Conservation (phyloP, 2,329 filamentous ascomycete species). For the Elsinoe fawcettii region DNA sequence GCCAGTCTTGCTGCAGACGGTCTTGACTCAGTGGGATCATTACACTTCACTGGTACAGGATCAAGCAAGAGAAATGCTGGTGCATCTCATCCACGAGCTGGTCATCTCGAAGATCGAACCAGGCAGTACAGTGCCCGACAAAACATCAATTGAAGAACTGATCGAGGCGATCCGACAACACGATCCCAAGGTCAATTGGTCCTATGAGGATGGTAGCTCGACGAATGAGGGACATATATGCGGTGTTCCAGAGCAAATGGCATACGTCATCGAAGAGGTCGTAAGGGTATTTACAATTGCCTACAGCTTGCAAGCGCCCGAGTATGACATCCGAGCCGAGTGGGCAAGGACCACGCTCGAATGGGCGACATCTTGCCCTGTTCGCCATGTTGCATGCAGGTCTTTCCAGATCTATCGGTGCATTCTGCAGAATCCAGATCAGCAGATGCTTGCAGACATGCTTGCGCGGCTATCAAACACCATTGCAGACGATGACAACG, state of each 20-base stretch:
- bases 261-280: constrained; percentile 70
- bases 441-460: constrained; percentile 95
- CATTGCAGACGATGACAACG: constrained; percentile 84
- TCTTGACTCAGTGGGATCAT: constrained; percentile 94
- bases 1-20: constrained; percentile 79
- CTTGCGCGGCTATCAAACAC: constrained; percentile 90
- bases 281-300: constrained; percentile 77
- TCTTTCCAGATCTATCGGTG: constrained; percentile 97
- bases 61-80: constrained; percentile 93
- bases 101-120: constrained; percentile 75
- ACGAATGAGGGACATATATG: constrained; percentile 55
- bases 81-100: constrained; percentile 92
- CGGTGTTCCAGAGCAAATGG: constrained; percentile 80
- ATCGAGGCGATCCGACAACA: constrained; percentile 81
- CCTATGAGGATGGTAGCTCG: constrained; percentile 85
- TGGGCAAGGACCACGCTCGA: constrained; percentile 86
- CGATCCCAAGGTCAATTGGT: constrained; percentile 80
- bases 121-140: constrained; percentile 56
- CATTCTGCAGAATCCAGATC: constrained; percentile 82
- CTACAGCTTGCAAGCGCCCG: constrained; percentile 47
- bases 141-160: constrained; percentile 73
- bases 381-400: constrained; percentile 86
- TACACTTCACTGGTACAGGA: constrained; percentile 93
- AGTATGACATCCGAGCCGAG: constrained; percentile 66
- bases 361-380: constrained; percentile 95